Evolutionary conservation across 352 stramenopile species (phyloP), one percentile per base, ranked within the genome.

Genomic region (Achlya hypogyna): DNA sequence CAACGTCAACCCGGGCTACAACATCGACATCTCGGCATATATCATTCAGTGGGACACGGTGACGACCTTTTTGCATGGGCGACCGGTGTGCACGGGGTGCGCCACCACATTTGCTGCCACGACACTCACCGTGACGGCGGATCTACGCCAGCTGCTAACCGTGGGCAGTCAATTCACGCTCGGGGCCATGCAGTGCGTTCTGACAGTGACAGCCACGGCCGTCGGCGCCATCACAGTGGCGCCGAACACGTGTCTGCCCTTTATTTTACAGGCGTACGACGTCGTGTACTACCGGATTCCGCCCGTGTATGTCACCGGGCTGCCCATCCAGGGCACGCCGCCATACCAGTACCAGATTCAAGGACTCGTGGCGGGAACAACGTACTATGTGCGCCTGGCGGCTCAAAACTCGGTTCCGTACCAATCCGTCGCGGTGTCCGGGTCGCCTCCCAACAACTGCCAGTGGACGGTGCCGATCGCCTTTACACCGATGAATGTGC

Each of bases 381-480:
- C 77, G 23, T 98, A 98, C 73, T 97, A 93, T 73, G 84, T 98
- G 1, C 82, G 93, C 4, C 83, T 98, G 28, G 87, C 91, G 3
- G 93, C 93, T 18, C 71, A 87, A 10, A 98, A 98, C 74, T 87
- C 80, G 9, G 88, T 98, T 27, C 78, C 78, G 1, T 74, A 87
- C 16, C 91, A 98, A 74, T 70, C 79, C 56, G 84, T 98, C 53
- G 76, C 93, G 27, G 73, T 93, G 12, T 75, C 75, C 51, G 84
- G 85, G 12, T 83, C 84, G 31, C 80, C 88, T 14, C 82, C 81
- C 10, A 77, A 97, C 66, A 98, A 98, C 67, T 92, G 91, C 22
- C 87, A 96, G 65, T 98, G 94, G 93, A 96, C 87, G 29, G 85
- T 80, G 14, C 69, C 74, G 5, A 52, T 94, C 3, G 84, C 82